These are phyloP conservation scores for Volutella citrinella DNA, from an alignment of 2,329 filamentous ascomycete species.

Conservation along the genomic window DNA sequence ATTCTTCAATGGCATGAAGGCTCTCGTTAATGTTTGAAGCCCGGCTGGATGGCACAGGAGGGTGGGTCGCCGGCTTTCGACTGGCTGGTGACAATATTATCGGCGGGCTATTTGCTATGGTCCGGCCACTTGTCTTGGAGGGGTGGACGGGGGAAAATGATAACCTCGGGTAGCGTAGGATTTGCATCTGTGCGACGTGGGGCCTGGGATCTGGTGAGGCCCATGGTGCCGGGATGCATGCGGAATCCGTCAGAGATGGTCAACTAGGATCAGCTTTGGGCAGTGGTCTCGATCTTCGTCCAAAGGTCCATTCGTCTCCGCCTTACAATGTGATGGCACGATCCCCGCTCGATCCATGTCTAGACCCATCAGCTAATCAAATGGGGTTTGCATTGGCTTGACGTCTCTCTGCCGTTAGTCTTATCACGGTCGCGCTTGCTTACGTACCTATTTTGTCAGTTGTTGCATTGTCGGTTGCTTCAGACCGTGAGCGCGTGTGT, in stretches of 20 bases:
- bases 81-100: too few species aligned
- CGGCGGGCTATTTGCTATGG: too few species aligned
- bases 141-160: too few species aligned
- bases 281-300: conserved; percentile 25
- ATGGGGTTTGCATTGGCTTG: conserved; percentile 21
- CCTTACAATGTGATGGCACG: conserved; percentile 26
- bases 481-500: too few species aligned
- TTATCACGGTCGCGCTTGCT: too few species aligned
- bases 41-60: too few species aligned
- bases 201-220: conserved; percentile 17
- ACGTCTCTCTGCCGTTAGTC: conserved; percentile 22
- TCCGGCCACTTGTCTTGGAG: too few species aligned
- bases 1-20: too few species aligned
- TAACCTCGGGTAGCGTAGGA: conserved; percentile 18
- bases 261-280: conserved; percentile 15
- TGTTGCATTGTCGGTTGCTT: too few species aligned
- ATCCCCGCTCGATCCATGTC: conserved; percentile 21
- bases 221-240: conserved; percentile 17
- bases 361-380: conserved; percentile 18
- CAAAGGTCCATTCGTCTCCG: conserved; percentile 16
- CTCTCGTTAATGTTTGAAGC: too few species aligned
- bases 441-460: too few species aligned
- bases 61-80: too few species aligned
- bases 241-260: conserved; percentile 15
- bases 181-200: conserved; percentile 16